A percentile compares a stretch with the other conserved stretches of the same genome.
Evolutionary conservation across 306 rosid species (phyloP).

Genomic region (Dryas octopetala): DNA sequence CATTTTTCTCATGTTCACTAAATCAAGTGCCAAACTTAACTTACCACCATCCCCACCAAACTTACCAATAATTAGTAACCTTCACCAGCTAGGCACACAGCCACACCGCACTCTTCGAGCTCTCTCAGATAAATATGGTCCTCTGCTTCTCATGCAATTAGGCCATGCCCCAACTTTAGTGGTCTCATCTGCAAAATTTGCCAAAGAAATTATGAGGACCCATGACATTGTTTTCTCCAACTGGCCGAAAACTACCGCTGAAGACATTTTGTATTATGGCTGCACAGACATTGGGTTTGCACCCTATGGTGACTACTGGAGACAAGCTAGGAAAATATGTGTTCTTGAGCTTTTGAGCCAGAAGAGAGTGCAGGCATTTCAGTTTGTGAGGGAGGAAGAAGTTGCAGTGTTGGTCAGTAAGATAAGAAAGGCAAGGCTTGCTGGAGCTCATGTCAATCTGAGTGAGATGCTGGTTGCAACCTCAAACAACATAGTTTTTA

Average conservation of each 20-base stretch:
- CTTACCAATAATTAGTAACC: conserved; percentile 22
- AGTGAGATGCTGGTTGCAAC: no score
- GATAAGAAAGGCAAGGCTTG: no score
- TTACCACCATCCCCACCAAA: conserved; percentile 26
- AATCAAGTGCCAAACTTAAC: not conserved
- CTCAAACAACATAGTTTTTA: no score
- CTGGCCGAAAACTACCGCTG: conserved; percentile 7
- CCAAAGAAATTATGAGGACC: conserved; percentile 13
- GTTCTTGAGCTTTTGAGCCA: conserved; percentile 14
- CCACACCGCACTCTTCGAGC: conserved; percentile 27
- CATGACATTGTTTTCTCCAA: conserved; percentile 31
- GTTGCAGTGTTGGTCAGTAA: no score
- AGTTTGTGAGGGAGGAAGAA: not conserved
- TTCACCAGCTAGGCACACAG: conserved; percentile 25
- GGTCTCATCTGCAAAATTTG: conserved; percentile 30
- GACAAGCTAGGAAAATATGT: conserved; percentile 4
- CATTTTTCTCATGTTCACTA: not conserved
- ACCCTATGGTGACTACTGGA: conserved; percentile 28
- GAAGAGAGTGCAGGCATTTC: not conserved
- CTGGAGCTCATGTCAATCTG: no score
- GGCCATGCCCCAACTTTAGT: conserved; percentile 19
- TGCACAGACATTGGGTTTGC: conserved; percentile 18
- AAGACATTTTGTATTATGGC: conserved; percentile 20
- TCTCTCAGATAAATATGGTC: conserved; percentile 13
- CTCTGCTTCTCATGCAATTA: conserved; percentile 12